These are phyloP conservation scores for Ustilago tritici DNA, from an alignment of 1,284 basidiomycete genomes.

Conservation along the genomic window DNA sequence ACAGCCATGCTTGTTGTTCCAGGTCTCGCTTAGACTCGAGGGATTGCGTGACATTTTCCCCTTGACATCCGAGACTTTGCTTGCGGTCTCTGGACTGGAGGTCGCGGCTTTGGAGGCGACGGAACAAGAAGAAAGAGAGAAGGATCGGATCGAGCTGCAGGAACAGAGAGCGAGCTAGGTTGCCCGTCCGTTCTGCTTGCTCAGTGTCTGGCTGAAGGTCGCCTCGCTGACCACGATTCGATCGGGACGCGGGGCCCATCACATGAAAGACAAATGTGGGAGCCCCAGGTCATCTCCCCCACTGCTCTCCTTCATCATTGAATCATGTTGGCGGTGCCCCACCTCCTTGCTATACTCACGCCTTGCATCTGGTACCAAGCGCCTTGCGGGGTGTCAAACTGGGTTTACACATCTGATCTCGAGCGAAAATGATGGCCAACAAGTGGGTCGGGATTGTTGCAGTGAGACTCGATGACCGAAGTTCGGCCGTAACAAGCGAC, in stretches of 20 bases:
- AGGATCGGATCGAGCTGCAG: background rate
- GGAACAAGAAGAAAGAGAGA: background rate
- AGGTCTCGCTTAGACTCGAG: background rate
- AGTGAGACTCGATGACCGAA: background rate
- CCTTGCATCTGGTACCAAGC: background rate
- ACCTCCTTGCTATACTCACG: background rate
- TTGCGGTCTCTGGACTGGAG: background rate
- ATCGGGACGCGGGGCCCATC: constrained; percentile 3
- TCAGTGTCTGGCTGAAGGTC: background rate
- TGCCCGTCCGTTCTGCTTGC: background rate
- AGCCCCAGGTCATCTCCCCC: background rate
- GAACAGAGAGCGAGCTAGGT: background rate
- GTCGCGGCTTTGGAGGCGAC: background rate
- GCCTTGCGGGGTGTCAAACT: background rate
- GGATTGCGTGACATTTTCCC: background rate
- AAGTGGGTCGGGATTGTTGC: background rate
- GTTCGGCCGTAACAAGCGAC: constrained; percentile 11
- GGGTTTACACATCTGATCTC: background rate
- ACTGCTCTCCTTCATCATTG: background rate
- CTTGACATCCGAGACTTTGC: constrained; percentile 1
- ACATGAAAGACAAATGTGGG: background rate
- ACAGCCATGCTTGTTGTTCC: background rate
- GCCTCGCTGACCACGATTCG: background rate
- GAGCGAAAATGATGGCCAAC: background rate
- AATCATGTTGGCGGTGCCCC: background rate